These are phyloP conservation scores for Suillus tomentosus DNA, from an alignment of 768 basidiomycete genomes.

Conservation along the genomic window DNA sequence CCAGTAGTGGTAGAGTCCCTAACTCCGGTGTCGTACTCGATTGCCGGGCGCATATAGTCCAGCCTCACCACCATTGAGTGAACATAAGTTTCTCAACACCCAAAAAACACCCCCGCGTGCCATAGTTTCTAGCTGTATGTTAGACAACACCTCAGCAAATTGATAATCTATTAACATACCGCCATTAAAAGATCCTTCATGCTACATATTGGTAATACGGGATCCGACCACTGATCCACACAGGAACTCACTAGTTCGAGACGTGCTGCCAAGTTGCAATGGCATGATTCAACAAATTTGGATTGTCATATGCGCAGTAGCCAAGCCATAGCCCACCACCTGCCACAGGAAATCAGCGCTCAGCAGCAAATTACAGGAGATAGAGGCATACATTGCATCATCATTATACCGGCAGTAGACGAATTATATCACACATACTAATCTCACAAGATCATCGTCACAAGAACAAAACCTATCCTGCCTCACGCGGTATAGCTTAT, in stretches of 20 bases:
- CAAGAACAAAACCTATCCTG: neutral
- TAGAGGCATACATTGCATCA: conserved; percentile 12
- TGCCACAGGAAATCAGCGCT: neutral
- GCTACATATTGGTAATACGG: neutral
- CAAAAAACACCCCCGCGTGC: conserved; percentile 55
- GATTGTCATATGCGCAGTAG: conserved; percentile 49
- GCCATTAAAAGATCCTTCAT: conserved; percentile 17
- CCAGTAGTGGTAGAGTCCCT: conserved; percentile 53
- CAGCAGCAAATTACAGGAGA: neutral
- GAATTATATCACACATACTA: neutral
- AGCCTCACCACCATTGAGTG: neutral
- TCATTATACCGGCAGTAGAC: conserved; percentile 11
- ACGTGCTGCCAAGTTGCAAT: conserved; percentile 48
- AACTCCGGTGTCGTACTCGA: conserved; percentile 41
- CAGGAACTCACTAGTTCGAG: conserved; percentile 41
- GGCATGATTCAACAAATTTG: conserved; percentile 41
- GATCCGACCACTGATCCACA: conserved; percentile 5
- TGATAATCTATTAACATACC: conserved; percentile 24
- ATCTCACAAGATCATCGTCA: neutral
- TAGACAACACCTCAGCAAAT: neutral
- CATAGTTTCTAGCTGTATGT: conserved; percentile 41
- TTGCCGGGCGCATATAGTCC: conserved; percentile 31
- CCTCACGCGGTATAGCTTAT: neutral
- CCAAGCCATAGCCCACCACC: conserved; percentile 58
- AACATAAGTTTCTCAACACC: conserved; percentile 31